A percentile compares a stretch with the other conserved stretches of the same genome.
phyloP scores from a whole-genome alignment of 2,329 filamentous ascomycete species.

The Aspergillus brunneoviolaceus region DNA sequence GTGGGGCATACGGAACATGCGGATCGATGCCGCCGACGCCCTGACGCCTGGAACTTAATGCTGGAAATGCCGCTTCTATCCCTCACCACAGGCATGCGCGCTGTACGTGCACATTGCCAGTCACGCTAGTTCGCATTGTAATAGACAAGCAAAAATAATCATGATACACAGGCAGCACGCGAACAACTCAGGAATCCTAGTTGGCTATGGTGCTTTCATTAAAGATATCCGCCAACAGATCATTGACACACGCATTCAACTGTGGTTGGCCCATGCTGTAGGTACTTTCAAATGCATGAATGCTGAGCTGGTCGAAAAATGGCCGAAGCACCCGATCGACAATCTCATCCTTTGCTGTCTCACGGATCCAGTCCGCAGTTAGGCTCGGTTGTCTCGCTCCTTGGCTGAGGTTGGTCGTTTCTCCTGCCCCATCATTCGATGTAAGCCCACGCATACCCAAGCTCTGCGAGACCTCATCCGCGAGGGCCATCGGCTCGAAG shows the following conservation, averaged over 20 bases:
- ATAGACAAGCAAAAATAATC: not conserved
- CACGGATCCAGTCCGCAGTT: constrained; percentile 50
- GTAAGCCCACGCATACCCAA: constrained; percentile 53
- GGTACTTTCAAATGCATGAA: constrained; percentile 87
- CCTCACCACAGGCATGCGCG: not conserved
- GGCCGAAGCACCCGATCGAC: constrained; percentile 77
- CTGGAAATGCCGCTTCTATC: not conserved
- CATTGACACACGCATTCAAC: constrained; percentile 60
- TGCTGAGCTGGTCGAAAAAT: constrained; percentile 89
- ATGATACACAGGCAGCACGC: constrained; percentile 1
- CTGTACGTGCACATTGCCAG: not conserved
- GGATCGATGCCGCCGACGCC: not conserved
- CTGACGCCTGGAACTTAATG: not conserved
- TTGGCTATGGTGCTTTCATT: constrained; percentile 65
- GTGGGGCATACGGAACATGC: not conserved
- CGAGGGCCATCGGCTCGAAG: constrained; percentile 71
- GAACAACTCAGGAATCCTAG: constrained; percentile 3
- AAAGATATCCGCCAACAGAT: constrained; percentile 72
- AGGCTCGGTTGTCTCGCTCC: constrained; percentile 44
- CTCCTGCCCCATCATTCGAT: constrained; percentile 26
- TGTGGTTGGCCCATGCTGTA: constrained; percentile 79
- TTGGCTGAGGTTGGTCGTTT: constrained; percentile 30
- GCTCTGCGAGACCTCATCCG: constrained; percentile 80
- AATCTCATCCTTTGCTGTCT: constrained; percentile 59
- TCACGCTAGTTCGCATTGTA: not conserved